Evolutionary conservation across 257 asterid species (phyloP).

Genomic region (Petunia axillaris): DNA sequence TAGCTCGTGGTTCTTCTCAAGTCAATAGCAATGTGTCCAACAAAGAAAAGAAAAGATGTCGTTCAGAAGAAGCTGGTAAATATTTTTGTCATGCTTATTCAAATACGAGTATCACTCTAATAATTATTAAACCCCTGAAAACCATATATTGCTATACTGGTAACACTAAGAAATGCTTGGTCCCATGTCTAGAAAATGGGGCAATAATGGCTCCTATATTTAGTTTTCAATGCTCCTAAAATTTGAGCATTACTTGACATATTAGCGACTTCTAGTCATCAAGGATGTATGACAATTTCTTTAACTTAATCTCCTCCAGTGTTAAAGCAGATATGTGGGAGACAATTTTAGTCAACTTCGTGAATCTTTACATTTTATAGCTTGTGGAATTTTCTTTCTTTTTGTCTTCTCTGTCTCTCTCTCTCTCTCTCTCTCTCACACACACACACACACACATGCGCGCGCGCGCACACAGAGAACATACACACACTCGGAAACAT

Average conservation of each 20-base stretch:
- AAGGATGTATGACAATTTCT: neutral
- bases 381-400: neutral
- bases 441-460: too few species aligned
- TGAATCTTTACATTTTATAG: neutral
- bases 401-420: neutral
- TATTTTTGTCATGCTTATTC: neutral
- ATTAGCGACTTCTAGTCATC: neutral
- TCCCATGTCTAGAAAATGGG: neutral
- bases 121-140: neutral
- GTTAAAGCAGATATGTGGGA: constrained; percentile 8
- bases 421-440: too few species aligned
- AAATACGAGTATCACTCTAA: neutral
- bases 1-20: constrained; percentile 8
- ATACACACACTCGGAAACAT: neutral
- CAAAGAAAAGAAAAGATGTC: neutral
- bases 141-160: neutral
- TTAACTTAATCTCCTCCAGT: neutral
- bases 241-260: neutral
- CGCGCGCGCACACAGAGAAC: neutral
- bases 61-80: constrained; percentile 17
- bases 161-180: neutral
- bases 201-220: neutral
- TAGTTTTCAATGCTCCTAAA: neutral
- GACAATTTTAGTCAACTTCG: constrained; percentile 11
- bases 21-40: constrained; percentile 13